A percentile compares a stretch with the other conserved stretches of the same genome.
These are phyloP conservation scores for Puccinia hordei DNA, from an alignment of 1,284 basidiomycete genomes.

Conservation along the genomic window DNA sequence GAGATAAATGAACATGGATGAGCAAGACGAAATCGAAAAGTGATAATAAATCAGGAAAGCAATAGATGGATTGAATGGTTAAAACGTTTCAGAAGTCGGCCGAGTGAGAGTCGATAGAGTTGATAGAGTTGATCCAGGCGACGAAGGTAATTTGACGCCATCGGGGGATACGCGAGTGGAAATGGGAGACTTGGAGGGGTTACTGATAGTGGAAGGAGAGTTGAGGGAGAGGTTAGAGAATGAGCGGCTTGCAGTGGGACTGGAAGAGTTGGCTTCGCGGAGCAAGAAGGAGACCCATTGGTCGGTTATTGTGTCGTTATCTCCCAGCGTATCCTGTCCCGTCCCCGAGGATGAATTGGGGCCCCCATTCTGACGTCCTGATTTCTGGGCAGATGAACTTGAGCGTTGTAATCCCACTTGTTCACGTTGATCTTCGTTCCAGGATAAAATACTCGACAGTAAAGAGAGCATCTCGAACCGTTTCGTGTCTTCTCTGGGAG, in stretches of 20 bases:
- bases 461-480: slow-evolving; percentile 94
- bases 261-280: slow-evolving; percentile 41
- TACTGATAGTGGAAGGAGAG: not conserved
- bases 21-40: not conserved
- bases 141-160: slow-evolving; percentile 20
- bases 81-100: slow-evolving; percentile 33
- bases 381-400: slow-evolving; percentile 55
- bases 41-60: not conserved
- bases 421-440: slow-evolving; percentile 86
- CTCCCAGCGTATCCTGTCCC: slow-evolving; percentile 37
- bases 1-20: not conserved
- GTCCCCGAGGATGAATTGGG: not conserved
- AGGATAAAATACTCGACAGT: slow-evolving; percentile 81
- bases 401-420: slow-evolving; percentile 80
- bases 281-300: slow-evolving; percentile 51
- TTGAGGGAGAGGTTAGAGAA: slow-evolving; percentile 15
- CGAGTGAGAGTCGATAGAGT: slow-evolving; percentile 44
- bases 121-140: slow-evolving; percentile 46
- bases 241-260: slow-evolving; percentile 10
- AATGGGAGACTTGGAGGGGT: slow-evolving; percentile 8
- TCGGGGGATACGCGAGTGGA: slow-evolving; percentile 10
- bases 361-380: not conserved
- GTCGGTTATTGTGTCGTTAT: slow-evolving; percentile 50
- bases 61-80: not conserved
- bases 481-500: slow-evolving; percentile 86